Base-by-base conservation (phyloP, 176 grass and related monocot species). In the Otatea glauca region DNA sequence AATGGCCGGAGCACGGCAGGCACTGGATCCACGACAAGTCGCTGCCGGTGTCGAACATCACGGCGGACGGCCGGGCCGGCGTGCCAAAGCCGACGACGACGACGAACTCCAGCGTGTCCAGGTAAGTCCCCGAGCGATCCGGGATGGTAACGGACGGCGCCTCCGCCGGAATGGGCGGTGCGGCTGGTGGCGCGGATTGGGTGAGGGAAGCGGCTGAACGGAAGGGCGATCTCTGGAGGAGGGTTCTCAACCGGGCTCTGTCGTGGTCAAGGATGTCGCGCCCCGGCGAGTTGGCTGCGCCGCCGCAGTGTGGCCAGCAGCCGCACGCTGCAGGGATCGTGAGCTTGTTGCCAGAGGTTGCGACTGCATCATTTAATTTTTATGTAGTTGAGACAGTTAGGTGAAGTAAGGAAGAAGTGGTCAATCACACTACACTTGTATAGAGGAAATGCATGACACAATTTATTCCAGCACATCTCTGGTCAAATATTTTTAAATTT, bases 11-110 rank as follows among this genome's bases (percentile, higher is more conserved):
- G 86, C 94, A 97, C 0, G 94, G 92, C 12, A 21, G 53, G 34
- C 34, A 97, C 74, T 90, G 94, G 80, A 94, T 83, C 94, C 94
- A 97, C 15, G 94, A 89, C 34, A 97, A 10, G 45, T 94, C 92
- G 78, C 92, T 90, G 18, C 94, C 94, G 3, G 94, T 97, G 85
- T 97, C 94, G 29, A 97, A 81, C 0, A 53, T 13, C 2, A 94
- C n/a, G 0, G 90, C 10, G 21, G 68, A 75, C 2, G 75, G 38
- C 29, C 17, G 77, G 8, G 34, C 43, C 0, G 94, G 94, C 38
- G 86, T 92, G 68, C 94, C 94, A 34, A 97, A 79, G 23, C 94
- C 86, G 4, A 92, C 66, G 0, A 49, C 71, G 8, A 97, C 90
- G 13, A 97, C 41, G 69, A 92, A 94, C 53, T 94, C 91, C 1